These are phyloP conservation scores for Calendula officinalis DNA, from an alignment of 129 eudicot genomes.

Conservation along the genomic window DNA sequence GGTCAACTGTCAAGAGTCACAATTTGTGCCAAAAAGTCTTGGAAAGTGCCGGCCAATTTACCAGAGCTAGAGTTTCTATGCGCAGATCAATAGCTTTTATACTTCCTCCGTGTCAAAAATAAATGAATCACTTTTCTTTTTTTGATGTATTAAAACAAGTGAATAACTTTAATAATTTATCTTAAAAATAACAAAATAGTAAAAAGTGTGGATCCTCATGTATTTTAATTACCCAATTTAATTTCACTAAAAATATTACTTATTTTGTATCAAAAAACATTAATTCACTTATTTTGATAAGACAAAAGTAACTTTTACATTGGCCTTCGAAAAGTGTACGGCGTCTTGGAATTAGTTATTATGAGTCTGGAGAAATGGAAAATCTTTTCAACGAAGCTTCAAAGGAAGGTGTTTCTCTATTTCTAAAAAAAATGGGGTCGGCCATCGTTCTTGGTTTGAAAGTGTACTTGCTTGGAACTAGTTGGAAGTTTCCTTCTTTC, in stretches of 20 bases:
- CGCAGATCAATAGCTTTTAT: neutral
- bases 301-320: neutral
- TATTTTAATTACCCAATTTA: too few species aligned
- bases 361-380: neutral
- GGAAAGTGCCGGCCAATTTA: constrained; percentile 6
- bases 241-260: too few species aligned
- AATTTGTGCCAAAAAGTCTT: constrained; percentile 4
- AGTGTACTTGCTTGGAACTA: neutral
- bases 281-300: too few species aligned
- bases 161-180: too few species aligned
- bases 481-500: constrained; percentile 13
- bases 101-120: too few species aligned
- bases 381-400: constrained; percentile 4
- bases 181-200: too few species aligned
- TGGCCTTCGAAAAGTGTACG: constrained; percentile 1
- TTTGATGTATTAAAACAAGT: too few species aligned
- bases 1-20: constrained; percentile 25
- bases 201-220: too few species aligned
- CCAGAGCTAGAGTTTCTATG: neutral
- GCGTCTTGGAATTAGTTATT: neutral
- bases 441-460: neutral
- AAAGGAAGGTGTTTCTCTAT: constrained; percentile 7
- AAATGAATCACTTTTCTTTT: too few species aligned
- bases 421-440: constrained; percentile 5
- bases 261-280: too few species aligned